Evolutionary conservation across 192 early-diverging fungal genomes (phyloP).

Genomic region (Thoreauomyces humboldtii): DNA sequence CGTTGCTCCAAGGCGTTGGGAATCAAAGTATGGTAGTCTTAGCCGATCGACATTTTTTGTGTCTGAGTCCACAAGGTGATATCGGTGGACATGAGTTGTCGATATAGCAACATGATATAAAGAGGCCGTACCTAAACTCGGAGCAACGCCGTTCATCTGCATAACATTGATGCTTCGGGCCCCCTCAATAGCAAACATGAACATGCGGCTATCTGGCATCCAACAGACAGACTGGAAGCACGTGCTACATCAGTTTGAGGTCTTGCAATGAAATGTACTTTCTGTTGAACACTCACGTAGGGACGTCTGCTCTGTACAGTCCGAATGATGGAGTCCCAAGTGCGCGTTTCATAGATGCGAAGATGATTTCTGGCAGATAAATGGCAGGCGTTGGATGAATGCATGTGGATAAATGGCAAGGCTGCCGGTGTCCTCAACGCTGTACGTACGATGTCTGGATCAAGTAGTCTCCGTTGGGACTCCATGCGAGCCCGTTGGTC

Average conservation of each 20-base stretch:
- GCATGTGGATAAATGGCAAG: too few species aligned
- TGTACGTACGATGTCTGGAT: constrained; percentile 41
- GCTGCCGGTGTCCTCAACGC: too few species aligned
- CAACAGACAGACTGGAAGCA: constrained; percentile 31
- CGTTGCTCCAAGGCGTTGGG: neutral
- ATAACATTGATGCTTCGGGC: constrained; percentile 30
- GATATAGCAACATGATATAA: neutral
- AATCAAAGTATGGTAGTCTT: neutral
- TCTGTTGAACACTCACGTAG: too few species aligned
- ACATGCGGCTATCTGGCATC: constrained; percentile 57
- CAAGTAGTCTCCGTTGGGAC: constrained; percentile 48
- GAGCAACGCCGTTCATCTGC: constrained; percentile 21
- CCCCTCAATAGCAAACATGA: constrained; percentile 53
- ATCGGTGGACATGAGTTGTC: neutral
- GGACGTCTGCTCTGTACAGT: too few species aligned
- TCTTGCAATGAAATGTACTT: too few species aligned
- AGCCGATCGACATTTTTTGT: neutral
- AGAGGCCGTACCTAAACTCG: constrained; percentile 17
- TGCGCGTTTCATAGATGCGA: constrained; percentile 53
- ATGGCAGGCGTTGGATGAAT: too few species aligned
- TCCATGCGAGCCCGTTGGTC: constrained; percentile 46
- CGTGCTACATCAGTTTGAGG: neutral
- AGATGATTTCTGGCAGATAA: too few species aligned
- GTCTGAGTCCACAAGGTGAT: neutral
- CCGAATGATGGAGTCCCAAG: too few species aligned